These are phyloP conservation scores for Bidens hawaiensis DNA, from an alignment of 140 eudicot genomes.

Conservation along the genomic window DNA sequence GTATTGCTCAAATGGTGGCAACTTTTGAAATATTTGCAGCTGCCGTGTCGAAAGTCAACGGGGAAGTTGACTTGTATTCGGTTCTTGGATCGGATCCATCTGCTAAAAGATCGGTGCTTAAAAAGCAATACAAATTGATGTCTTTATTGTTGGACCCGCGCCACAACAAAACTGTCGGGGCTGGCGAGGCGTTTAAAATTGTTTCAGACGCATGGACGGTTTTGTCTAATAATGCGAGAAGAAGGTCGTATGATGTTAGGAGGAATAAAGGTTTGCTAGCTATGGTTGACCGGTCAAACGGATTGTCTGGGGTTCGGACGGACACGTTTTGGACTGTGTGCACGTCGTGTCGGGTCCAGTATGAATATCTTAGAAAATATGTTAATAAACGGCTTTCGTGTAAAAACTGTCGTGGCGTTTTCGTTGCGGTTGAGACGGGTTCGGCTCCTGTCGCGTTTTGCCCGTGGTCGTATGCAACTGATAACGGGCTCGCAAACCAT, in stretches of 20 bases:
- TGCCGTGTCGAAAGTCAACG: slow-evolving; percentile 47
- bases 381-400: slow-evolving; percentile 87
- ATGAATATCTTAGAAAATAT: slow-evolving; percentile 83
- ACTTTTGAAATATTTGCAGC: slow-evolving; percentile 75
- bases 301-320: background rate
- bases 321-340: slow-evolving; percentile 94
- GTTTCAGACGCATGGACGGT: slow-evolving; percentile 82
- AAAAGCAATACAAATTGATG: slow-evolving; percentile 79
- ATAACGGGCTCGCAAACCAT: too few species aligned
- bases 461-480: too few species aligned
- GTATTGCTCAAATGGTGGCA: slow-evolving; percentile 83
- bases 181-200: slow-evolving; percentile 81
- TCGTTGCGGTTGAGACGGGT: too few species aligned
- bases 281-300: slow-evolving; percentile 20
- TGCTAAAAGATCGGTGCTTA: slow-evolving; percentile 48
- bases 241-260: slow-evolving; percentile 62
- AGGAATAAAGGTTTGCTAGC: slow-evolving; percentile 45
- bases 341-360: slow-evolving; percentile 91
- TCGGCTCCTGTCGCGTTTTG: too few species aligned
- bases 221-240: slow-evolving; percentile 57
- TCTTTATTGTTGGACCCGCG: slow-evolving; percentile 85
- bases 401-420: too few species aligned
- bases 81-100: slow-evolving; percentile 73
- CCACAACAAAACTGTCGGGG: slow-evolving; percentile 81
- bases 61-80: slow-evolving; percentile 69